Percentiles rank a stretch among this genome's conserved stretches.
phyloP scores from a whole-genome alignment of 2,329 filamentous ascomycete genomes.

The Leptosphaerulina australis region DNA sequence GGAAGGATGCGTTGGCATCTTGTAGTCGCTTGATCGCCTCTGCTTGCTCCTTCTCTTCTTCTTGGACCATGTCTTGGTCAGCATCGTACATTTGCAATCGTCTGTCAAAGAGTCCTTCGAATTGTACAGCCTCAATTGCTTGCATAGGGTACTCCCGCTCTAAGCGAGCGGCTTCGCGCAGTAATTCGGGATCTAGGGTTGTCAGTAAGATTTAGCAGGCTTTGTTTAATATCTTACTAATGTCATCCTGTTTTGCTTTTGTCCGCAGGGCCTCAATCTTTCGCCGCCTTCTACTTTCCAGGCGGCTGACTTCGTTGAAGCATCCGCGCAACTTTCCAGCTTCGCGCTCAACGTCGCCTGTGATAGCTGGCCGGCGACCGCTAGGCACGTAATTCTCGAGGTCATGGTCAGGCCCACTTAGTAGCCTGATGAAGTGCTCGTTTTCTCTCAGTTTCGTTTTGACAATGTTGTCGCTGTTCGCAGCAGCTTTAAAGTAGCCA shows the following conservation, averaged over 20 bases:
- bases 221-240: slow-evolving; percentile 59
- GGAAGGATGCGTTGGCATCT: slow-evolving; percentile 79
- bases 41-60: slow-evolving; percentile 78
- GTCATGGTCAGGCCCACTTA: slow-evolving; percentile 79
- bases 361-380: slow-evolving; percentile 77
- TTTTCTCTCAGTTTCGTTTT: slow-evolving; percentile 78
- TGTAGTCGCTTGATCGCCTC: slow-evolving; percentile 71
- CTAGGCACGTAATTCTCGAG: slow-evolving; percentile 90
- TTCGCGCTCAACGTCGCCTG: slow-evolving; percentile 78
- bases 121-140: slow-evolving; percentile 83
- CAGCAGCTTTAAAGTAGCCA: slow-evolving; percentile 79
- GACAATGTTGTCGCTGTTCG: slow-evolving; percentile 71
- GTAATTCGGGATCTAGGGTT: slow-evolving; percentile 69
- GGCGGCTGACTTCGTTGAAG: slow-evolving; percentile 81
- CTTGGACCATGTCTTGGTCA: slow-evolving; percentile 72
- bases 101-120: slow-evolving; percentile 87
- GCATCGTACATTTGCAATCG: slow-evolving; percentile 81
- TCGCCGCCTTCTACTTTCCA: slow-evolving; percentile 80
- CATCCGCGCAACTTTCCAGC: slow-evolving; percentile 76
- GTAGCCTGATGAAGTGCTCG: slow-evolving; percentile 73
- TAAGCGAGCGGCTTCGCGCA: slow-evolving; percentile 80
- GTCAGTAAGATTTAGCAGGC: slow-evolving; percentile 30
- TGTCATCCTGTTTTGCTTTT: slow-evolving; percentile 85
- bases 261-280: slow-evolving; percentile 80
- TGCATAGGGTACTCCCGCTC: slow-evolving; percentile 87